A percentile compares a stretch with the other conserved stretches of the same genome.
Conservation (phyloP, 2,329 filamentous ascomycete species). For the Meredithiella fracta region DNA sequence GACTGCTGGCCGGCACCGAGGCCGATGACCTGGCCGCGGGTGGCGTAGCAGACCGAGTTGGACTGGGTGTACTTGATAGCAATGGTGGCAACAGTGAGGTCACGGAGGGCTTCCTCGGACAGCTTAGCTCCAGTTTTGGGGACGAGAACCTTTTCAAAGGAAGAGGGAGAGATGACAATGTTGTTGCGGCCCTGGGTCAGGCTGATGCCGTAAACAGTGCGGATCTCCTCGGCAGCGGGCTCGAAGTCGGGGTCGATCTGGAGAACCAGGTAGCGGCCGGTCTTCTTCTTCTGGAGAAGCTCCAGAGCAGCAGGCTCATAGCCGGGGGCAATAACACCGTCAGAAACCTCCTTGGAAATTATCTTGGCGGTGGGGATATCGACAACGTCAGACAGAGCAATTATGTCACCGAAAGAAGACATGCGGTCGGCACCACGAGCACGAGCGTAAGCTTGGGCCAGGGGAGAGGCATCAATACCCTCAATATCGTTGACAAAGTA, state of each 20-base stretch:
- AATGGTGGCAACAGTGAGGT: slow-evolving; percentile 89
- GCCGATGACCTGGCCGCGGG: slow-evolving; percentile 84
- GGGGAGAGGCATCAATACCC: slow-evolving; percentile 66
- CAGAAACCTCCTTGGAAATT: slow-evolving; percentile 93
- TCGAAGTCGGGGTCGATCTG: slow-evolving; percentile 83
- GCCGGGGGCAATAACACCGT: slow-evolving; percentile 83
- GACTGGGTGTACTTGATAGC: slow-evolving; percentile 97
- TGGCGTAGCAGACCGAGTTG: slow-evolving; percentile 95
- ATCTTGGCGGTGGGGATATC: slow-evolving; percentile 92
- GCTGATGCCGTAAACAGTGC: slow-evolving; percentile 79
- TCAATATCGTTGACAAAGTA: slow-evolving; percentile 96
- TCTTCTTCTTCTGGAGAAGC: slow-evolving; percentile 96
- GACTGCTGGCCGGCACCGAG: slow-evolving; percentile 94
- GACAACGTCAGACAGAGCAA: slow-evolving; percentile 79
- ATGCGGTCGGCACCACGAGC: slow-evolving; percentile 93
- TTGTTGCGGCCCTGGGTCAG: slow-evolving; percentile 89
- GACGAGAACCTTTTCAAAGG: slow-evolving; percentile 72
- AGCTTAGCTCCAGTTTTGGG: slow-evolving; percentile 62
- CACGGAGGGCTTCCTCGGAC: slow-evolving; percentile 66
- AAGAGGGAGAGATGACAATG: slow-evolving; percentile 65
- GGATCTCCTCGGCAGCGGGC: slow-evolving; percentile 64
- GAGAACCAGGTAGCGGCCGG: slow-evolving; percentile 86
- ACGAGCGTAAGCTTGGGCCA: slow-evolving; percentile 90
- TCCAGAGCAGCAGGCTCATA: slow-evolving; percentile 75
- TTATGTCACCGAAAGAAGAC: slow-evolving; percentile 96